phyloP scores from a whole-genome alignment of 441 rosid species.

The Bruguiera hainesii region DNA sequence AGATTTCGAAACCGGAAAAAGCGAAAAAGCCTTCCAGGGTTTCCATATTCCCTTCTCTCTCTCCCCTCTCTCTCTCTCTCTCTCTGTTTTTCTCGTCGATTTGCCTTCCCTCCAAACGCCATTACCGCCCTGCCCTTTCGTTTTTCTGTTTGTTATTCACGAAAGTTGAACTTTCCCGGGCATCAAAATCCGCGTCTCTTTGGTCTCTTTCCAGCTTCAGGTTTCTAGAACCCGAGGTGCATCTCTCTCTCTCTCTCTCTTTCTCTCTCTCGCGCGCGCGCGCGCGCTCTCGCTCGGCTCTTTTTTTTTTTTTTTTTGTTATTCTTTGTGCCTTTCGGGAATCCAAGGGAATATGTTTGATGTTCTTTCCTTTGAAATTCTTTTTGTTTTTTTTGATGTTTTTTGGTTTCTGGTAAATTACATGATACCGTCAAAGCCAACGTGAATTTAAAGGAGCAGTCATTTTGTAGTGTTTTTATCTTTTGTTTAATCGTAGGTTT shows the following conservation, averaged over 20 bases:
- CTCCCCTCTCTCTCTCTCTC: not conserved
- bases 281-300: slow-evolving; percentile 2
- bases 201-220: not conserved
- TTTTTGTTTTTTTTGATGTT: not conserved
- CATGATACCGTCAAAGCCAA: too few relatives aligned
- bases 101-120: slow-evolving; percentile 36
- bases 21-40: slow-evolving; percentile 24
- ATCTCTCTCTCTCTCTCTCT: not conserved
- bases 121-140: not conserved
- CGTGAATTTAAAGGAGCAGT: not conserved
- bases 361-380: not conserved
- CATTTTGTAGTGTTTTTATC: not conserved
- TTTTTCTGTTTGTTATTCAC: not conserved
- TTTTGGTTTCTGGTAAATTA: not conserved
- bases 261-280: not conserved
- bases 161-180: not conserved
- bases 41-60: slow-evolving; percentile 5
- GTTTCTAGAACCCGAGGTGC: not conserved
- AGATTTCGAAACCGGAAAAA: not conserved
- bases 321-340: too few relatives aligned
- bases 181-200: not conserved
- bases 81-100: slow-evolving; percentile 6
- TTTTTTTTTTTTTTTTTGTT: not conserved
- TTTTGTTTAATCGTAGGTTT: not conserved
- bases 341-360: not conserved